Conservation (phyloP, 2,329 filamentous ascomycete genomes). For the Dendrostoma leiphaemia region DNA sequence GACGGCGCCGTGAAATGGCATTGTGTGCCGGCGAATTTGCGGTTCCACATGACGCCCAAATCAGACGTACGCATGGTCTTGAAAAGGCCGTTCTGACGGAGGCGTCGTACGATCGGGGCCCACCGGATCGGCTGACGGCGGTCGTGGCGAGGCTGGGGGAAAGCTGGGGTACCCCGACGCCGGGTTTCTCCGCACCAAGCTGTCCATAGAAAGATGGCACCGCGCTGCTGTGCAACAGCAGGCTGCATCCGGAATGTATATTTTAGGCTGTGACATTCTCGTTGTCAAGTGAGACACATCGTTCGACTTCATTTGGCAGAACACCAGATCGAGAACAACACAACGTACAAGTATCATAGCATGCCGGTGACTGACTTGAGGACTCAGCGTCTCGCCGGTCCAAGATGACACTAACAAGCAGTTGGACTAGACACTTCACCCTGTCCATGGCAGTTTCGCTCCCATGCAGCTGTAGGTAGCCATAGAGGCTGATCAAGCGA, state of each 20-base stretch:
- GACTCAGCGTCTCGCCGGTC: no score
- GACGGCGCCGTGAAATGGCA: not conserved
- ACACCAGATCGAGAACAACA: not conserved
- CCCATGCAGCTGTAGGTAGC: no score
- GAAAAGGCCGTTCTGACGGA: slow-evolving; percentile 10
- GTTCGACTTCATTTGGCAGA: not conserved
- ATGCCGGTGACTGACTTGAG: no score
- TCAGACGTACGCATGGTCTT: slow-evolving; percentile 7
- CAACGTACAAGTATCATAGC: not conserved
- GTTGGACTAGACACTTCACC: no score
- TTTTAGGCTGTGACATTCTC: no score
- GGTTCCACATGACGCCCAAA: slow-evolving; percentile 14
- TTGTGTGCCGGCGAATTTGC: slow-evolving; percentile 4
- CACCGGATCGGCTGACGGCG: slow-evolving; percentile 18
- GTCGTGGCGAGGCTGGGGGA: not conserved
- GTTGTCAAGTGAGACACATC: not conserved
- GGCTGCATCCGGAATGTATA: not conserved
- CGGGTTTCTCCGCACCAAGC: not conserved
- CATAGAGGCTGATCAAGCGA: no score
- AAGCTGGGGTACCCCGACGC: not conserved
- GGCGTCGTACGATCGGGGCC: slow-evolving; percentile 18
- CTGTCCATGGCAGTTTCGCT: no score
- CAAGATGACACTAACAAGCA: no score
- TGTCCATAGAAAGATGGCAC: no score
- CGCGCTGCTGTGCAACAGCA: no score